Base-by-base conservation (phyloP, 164 flowering plant genomes). In the Warburgia ugandensis region DNA sequence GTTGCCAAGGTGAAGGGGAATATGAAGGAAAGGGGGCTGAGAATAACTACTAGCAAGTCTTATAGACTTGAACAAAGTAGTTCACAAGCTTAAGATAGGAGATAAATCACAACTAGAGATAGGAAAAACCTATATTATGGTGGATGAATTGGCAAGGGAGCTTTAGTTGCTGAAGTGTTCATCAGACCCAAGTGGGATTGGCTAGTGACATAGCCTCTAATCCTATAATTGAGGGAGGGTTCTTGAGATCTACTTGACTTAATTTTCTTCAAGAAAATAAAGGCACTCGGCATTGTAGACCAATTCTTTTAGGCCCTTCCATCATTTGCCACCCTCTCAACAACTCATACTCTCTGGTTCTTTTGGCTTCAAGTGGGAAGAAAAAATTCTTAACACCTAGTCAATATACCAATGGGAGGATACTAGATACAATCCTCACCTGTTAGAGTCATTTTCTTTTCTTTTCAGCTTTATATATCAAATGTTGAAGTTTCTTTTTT, bases 11-110 rank as follows among this genome's bases (percentile, higher is more conserved):
- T 77, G 47, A 80, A 68, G 66, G 72, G 59, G 37, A 26, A 59
- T 46, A 54, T 73, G 60, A 73, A 61, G 52, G 68, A 68, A 56
- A 62, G 64, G 51, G 76, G 63, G 17, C 16, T 73, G 21, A 57
- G 39, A 19, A 58, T 46, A 58, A 52, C 53, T 9, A 75, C 71
- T 7, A 73, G 82, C 35, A 79, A 58, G 64, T 63, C 81, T 86
- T 32, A 31, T 66, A 25, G 86, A 86, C 58, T 66, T 83, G 69
- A 83, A 71, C 48, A 67, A 65, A 36, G 56, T 77, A 29, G 88
- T 83, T 54, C 83, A 77, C 45, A 49, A 67, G 9, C 61, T 70
- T 27, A 64, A 58, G 58, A 48, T 70, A 20, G 65, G 66, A 50
- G 56, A 72, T 13, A 42, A 22, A 42, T 54, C 50, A 50, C 52